These are phyloP conservation scores for Hymenoscyphus infarciens DNA, from an alignment of 2,329 filamentous ascomycete genomes.

Conservation along the genomic window DNA sequence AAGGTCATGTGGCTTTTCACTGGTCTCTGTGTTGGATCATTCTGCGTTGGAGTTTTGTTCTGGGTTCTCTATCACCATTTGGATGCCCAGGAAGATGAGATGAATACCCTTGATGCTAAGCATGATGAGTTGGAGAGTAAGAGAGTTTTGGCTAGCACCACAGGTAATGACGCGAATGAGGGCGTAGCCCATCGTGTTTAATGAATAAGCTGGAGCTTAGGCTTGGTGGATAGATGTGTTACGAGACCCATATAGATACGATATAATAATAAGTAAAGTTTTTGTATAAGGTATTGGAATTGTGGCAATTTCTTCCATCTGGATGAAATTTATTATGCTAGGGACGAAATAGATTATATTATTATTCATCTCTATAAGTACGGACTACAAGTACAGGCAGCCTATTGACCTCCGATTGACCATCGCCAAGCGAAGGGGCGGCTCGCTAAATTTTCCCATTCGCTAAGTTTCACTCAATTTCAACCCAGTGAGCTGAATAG, in stretches of 20 bases:
- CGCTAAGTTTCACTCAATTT: too few relatives aligned
- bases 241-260: background rate
- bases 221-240: background rate
- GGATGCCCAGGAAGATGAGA: conserved; percentile 26
- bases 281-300: too few relatives aligned
- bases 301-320: too few relatives aligned
- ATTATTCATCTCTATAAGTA: too few relatives aligned
- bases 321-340: too few relatives aligned
- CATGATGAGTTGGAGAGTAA: conserved; percentile 21
- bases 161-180: conserved; percentile 4
- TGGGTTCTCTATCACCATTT: conserved; percentile 22
- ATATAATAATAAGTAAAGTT: too few relatives aligned
- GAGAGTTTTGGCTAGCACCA: conserved; percentile 7
- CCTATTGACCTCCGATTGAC: too few relatives aligned
- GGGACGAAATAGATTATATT: too few relatives aligned
- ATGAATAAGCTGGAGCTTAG: background rate
- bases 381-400: too few relatives aligned
- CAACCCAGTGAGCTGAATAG: too few relatives aligned
- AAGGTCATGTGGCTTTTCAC: conserved; percentile 39
- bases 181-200: background rate
- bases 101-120: conserved; percentile 26
- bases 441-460: too few relatives aligned
- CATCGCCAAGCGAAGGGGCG: too few relatives aligned
- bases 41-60: conserved; percentile 21
- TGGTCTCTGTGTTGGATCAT: conserved; percentile 21